Evolutionary conservation across 768 basidiomycete species (phyloP), one percentile per base, ranked within the genome.

Genomic region (Russula compacta): DNA sequence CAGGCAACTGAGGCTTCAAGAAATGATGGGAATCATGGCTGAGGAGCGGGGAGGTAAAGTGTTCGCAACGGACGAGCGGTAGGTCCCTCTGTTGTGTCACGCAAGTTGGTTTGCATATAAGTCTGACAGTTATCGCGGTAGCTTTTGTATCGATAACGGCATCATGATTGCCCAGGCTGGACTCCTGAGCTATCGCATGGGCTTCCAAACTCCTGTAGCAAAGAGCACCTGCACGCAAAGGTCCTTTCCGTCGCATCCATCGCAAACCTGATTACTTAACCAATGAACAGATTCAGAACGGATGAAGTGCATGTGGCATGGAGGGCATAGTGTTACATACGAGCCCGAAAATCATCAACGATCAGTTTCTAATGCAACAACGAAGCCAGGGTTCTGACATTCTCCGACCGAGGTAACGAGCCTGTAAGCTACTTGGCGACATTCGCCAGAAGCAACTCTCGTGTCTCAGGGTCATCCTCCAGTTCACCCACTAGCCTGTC

Each of bases 101-200:
- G 35, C 12, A 32, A 52, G 19, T 24, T 39, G 12, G 24, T 29
- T 29, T 29, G 24, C 24, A 29, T 12, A 8, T 1, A n/a, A 33
- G 14, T 32, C 40, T 40, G 15, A n/a, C 15, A 51, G 48, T 56
- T 39, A 47, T 35, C 7, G 33, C 19, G 17, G 11, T 42, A 54
- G 95, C 56, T 98, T 95, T 73, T 98, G 97, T 73, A 98, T 99
- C 62, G 97, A 99, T 72, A 99, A 99, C 67, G 97, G 97, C 1
- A 95, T 98, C 67, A 99, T 99, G 97, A 98, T 99, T 57, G 95
- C 97, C 2, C 97, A 99, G 70, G 97, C 97, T 6, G 97, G 97
- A 6, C 79, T 99, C 33, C 78, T 99, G 40, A 84, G 86, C 64
- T 93, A 84, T 71, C 81, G 97, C 2, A 98, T 95, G 93, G 97